Evolutionary conservation across 768 basidiomycete species (phyloP), one percentile per base, ranked within the genome.

Genomic region (button mushroom (Agaricus bisporus)): DNA sequence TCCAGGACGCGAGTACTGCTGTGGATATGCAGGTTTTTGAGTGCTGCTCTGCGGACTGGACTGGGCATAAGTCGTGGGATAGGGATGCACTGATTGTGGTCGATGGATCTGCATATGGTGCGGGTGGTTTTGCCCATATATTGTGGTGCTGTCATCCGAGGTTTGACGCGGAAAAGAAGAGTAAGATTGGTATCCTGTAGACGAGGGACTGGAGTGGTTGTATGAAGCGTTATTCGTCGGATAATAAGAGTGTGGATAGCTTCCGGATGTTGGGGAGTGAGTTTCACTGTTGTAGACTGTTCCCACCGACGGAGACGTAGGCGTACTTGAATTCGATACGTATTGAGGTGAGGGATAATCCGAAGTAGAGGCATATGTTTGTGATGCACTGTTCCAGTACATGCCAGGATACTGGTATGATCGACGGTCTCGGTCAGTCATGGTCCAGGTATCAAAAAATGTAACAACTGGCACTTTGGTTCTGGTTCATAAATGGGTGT

Each of bases 21-120:
- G 65, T 46, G 71, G 62, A 53, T 76, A 75, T 14, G 68, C 48
- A 58, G 74, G 61, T 45, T 71, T 58, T 57, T 74, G 61, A 18
- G 76, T 63, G 47, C 68, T 70, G n/a, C 64, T 65, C 26, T 69
- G 71, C 12, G 71, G 58, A 57, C 73, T 60, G 22, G 76, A 64
- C 46, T 68, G 71, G 15, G 71, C 62, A 59, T 74, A 68, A 48
- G 59, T 60, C 57, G 58, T 58, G 29, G 63, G 65, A 48, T 66
- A 69, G 57, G 68, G 66, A 52, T 60, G 65, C 8, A 62, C 64
- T 59, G 66, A 69, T 61, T 63, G 69, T 61, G 65, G 64, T 56
- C 61, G 65, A 29, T 61, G 63, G 41, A 60, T 64, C 41, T 66
- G 60, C 10, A 42, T 44, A 49, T 63, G 58, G 36, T 60, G 61